Percentiles rank a stretch among this genome's conserved stretches.
phyloP scores from a whole-genome alignment of 2,329 filamentous ascomycete species.

The Pseudogymnoascus sp. region DNA sequence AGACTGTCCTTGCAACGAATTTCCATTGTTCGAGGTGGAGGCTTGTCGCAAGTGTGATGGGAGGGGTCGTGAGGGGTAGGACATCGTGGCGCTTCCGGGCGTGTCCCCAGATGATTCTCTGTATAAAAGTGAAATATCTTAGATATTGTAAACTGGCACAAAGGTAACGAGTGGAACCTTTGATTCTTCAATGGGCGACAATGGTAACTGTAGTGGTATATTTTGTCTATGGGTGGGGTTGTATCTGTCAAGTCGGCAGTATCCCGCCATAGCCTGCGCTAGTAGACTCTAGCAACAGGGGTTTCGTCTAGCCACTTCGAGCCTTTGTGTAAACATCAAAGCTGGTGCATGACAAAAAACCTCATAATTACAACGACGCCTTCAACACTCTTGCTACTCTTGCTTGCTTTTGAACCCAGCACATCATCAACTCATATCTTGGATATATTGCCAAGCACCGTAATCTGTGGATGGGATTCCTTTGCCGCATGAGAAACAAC shows the following conservation, averaged over 20 bases:
- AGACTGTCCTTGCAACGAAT: slow-evolving; percentile 48
- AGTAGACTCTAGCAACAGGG: background rate
- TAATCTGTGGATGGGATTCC: background rate
- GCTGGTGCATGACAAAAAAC: background rate
- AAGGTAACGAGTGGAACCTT: background rate
- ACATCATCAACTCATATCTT: background rate
- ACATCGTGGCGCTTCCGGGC: slow-evolving; percentile 34
- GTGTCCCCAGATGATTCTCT: background rate
- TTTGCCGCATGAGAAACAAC: slow-evolving; percentile 12
- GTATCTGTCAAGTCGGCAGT: slow-evolving; percentile 1
- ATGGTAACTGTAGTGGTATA: slow-evolving; percentile 1
- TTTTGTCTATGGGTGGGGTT: slow-evolving; percentile 5
- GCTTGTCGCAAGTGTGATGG: slow-evolving; percentile 60
- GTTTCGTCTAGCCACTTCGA: background rate
- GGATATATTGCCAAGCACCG: slow-evolving; percentile 2
- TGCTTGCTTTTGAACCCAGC: background rate
- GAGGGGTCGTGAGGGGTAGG: slow-evolving; percentile 47
- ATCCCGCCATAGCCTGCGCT: background rate
- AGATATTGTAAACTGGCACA: background rate
- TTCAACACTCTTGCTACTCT: slow-evolving; percentile 5
- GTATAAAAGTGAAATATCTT: background rate
- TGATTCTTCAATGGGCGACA: background rate
- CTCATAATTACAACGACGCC: background rate
- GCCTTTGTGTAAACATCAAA: slow-evolving; percentile 8
- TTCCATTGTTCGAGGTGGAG: slow-evolving; percentile 39